Evolutionary conservation across 129 eudicot species (phyloP).

Genomic region (Flaveria robusta): DNA sequence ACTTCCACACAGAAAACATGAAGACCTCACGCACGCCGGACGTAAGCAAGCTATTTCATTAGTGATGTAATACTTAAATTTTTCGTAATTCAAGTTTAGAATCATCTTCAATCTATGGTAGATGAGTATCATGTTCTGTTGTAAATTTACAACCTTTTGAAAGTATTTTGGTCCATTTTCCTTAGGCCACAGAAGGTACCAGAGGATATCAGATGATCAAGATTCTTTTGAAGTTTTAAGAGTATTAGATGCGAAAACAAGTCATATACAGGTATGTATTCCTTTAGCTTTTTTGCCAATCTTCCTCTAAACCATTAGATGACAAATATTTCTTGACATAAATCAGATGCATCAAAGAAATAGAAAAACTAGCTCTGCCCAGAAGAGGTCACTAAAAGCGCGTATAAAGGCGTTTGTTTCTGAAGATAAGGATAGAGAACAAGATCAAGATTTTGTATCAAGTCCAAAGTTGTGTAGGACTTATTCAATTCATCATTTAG

Average conservation of each 20-base stretch:
- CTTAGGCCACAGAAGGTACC: slow-evolving; percentile 41
- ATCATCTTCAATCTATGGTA: background rate
- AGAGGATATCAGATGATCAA: slow-evolving; percentile 27
- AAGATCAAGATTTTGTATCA: slow-evolving; percentile 22
- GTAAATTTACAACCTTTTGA: background rate
- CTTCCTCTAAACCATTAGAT: background rate
- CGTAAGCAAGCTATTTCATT: slow-evolving; percentile 31
- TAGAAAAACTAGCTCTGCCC: slow-evolving; percentile 29
- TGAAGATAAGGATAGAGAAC: slow-evolving; percentile 24
- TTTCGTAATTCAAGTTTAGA: background rate
- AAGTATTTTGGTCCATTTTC: slow-evolving; percentile 9
- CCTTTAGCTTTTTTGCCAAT: background rate
- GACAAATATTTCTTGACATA: background rate
- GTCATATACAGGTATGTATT: slow-evolving; percentile 43
- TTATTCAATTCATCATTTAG: slow-evolving; percentile 63
- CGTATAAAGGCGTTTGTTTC: slow-evolving; percentile 60
- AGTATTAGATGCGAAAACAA: slow-evolving; percentile 41
- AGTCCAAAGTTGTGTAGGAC: slow-evolving; percentile 45
- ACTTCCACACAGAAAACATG: slow-evolving; percentile 47
- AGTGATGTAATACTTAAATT: background rate
- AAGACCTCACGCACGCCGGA: slow-evolving; percentile 24
- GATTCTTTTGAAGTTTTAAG: slow-evolving; percentile 38
- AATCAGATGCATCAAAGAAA: slow-evolving; percentile 46
- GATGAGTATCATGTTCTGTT: background rate
- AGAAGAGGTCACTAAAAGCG: slow-evolving; percentile 60